Conservation (phyloP, 2,329 filamentous ascomycete genomes). For the Ophiostoma angusticollis region DNA sequence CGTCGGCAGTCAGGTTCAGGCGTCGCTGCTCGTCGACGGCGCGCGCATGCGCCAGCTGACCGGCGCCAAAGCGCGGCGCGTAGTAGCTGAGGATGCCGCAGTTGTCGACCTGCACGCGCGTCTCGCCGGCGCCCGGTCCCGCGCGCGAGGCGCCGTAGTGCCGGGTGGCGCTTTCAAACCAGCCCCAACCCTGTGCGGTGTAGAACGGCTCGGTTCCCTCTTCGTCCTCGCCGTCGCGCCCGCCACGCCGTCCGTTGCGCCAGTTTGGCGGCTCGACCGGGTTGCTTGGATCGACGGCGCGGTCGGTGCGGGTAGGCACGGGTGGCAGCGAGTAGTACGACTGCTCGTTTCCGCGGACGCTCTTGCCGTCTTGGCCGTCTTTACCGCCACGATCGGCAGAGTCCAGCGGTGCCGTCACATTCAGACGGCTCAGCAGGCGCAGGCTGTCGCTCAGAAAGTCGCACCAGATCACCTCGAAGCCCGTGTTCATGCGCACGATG, state of each 20-base stretch:
- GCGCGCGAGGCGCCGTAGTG: conserved; percentile 28
- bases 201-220: conserved; percentile 29
- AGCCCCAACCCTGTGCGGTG: conserved; percentile 27
- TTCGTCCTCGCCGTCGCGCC: conserved; percentile 11
- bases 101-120: conserved; percentile 24
- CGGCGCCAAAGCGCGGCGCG: conserved; percentile 22
- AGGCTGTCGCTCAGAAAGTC: conserved; percentile 32
- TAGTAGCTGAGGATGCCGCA: conserved; percentile 36
- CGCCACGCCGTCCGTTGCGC: conserved; percentile 13
- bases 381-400: conserved; percentile 11
- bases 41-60: conserved; percentile 19
- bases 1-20: conserved; percentile 30
- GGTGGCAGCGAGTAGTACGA: conserved; percentile 26
- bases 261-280: conserved; percentile 27
- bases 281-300: conserved; percentile 22
- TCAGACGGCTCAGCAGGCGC: conserved; percentile 29
- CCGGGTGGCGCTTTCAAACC: conserved; percentile 31
- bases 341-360: conserved; percentile 4
- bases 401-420: conserved; percentile 31
- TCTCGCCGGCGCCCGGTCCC: conserved; percentile 29
- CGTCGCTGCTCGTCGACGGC: conserved; percentile 20
- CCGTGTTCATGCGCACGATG: conserved; percentile 37
- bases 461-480: conserved; percentile 41
- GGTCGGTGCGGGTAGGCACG: conserved; percentile 23
- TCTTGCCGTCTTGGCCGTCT: neutral